A percentile compares a stretch with the other conserved stretches of the same genome.
Evolutionary conservation across 352 stramenopile species (phyloP).

Genomic region (Pythium volutum): DNA sequence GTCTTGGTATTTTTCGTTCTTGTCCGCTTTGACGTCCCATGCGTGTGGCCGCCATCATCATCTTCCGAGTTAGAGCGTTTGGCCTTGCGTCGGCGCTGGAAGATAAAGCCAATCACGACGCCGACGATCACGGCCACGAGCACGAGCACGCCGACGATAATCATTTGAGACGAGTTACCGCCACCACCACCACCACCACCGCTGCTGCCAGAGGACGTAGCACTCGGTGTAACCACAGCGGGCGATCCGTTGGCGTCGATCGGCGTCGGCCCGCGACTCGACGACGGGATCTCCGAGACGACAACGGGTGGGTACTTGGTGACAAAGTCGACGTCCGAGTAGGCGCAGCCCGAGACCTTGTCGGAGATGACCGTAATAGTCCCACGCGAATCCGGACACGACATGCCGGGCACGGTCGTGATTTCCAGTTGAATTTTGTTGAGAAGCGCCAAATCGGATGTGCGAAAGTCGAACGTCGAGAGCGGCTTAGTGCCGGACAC

Average conservation of each 20-base stretch:
- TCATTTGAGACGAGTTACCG: slow-evolving; percentile 12
- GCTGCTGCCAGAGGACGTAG: slow-evolving; percentile 22
- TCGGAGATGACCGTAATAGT: background rate
- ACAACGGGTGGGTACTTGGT: slow-evolving; percentile 7
- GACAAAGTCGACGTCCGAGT: slow-evolving; percentile 10
- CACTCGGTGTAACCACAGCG: background rate
- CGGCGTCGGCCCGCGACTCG: background rate
- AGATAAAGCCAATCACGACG: slow-evolving; percentile 18
- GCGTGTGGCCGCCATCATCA: background rate
- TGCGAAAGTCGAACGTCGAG: slow-evolving; percentile 14
- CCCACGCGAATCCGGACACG: slow-evolving; percentile 3
- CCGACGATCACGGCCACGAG: slow-evolving; percentile 22
- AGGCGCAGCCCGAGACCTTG: slow-evolving; percentile 2
- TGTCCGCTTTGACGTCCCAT: background rate
- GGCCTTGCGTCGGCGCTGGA: slow-evolving; percentile 24
- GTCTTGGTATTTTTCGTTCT: background rate
- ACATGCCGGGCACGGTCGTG: background rate
- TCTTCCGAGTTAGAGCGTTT: background rate
- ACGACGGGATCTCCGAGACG: background rate
- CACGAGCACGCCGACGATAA: slow-evolving; percentile 25
- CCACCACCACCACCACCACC: background rate
- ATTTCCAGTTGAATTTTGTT: slow-evolving; percentile 9
- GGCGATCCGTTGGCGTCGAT: background rate
- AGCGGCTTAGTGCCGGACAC: slow-evolving; percentile 2
- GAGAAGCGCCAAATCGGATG: slow-evolving; percentile 13